Base-by-base conservation (phyloP, 345 rosid species). In the Sonneratia alba region DNA sequence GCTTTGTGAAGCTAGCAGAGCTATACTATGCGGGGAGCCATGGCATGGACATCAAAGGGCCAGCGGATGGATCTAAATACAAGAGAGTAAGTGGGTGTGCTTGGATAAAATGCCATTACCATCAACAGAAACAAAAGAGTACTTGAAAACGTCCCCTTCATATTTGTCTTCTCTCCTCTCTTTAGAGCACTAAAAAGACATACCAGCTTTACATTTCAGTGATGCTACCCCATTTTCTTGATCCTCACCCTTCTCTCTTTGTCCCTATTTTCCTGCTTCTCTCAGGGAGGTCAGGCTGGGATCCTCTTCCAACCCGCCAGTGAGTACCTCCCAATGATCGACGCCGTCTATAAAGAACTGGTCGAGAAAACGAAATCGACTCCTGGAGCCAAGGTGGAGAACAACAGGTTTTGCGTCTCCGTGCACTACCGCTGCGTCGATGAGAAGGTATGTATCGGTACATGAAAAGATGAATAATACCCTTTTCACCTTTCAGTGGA, bases 41-140 rank as follows among this genome's bases (percentile, higher is more conserved):
- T 80, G 99, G 99, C 57, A 95, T 95, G 99, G 99, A 95, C 97
- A 95, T 95, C 61, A 89, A 81, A 83, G 97, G 97, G 16, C 99
- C 99, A 64, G 77, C 86, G 19, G 85, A 85, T 77, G 81, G 85
- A 24, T 76, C 84, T 48, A 82, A 75, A 72, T 68, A 79, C 83
- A 85, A 77, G 76, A 83, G 82, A 82, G 97, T 87, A 36, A 77
- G 78, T 69, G 56, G 59, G 32, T 27, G 15, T 8, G 43, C 43
- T 40, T 40, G 36, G 7, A 22, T 6, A 38, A 9, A 37, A 69
- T 38, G 19, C 62, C 37, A 8, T 53, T 13, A 18, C 34, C 45
- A 55, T 21, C 51, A 47, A 24, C 32, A n/a, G 34, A 57, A 57
- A 24, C 27, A n/a, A 21, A 24, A 57, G 9, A 57, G 34, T 57